Evolutionary conservation across 2,329 filamentous ascomycete genomes (phyloP).

Genomic region (Xylariaceae sp.): DNA sequence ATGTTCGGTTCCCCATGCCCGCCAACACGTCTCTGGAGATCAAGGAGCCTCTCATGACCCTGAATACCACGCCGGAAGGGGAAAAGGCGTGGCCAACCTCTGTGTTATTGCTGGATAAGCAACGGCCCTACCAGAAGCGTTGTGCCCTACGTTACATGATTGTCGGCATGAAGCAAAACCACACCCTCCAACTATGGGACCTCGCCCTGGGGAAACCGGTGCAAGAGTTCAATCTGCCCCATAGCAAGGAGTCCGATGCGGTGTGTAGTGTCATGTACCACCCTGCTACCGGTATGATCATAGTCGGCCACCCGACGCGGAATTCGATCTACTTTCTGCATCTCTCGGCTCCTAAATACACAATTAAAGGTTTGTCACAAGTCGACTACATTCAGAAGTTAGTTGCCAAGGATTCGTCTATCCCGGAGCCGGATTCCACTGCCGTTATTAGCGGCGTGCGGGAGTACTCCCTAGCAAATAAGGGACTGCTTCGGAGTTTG

Average conservation of each 20-base stretch:
- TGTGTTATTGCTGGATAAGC: conserved; percentile 91
- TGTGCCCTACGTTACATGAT: conserved; percentile 91
- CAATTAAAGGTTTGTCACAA: conserved; percentile 74
- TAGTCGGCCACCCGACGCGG: conserved; percentile 90
- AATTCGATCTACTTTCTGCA: conserved; percentile 98
- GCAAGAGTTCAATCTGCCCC: conserved; percentile 92
- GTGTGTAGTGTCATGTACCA: conserved; percentile 97
- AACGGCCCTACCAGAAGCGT: conserved; percentile 84
- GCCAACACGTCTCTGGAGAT: conserved; percentile 63
- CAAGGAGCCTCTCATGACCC: conserved; percentile 77
- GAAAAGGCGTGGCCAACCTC: conserved; percentile 98
- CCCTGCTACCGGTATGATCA: conserved; percentile 83
- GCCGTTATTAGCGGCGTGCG: conserved; percentile 96
- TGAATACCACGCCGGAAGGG: conserved; percentile 76
- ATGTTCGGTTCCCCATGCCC: conserved; percentile 47
- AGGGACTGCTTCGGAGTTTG: conserved; percentile 80
- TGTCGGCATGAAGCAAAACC: conserved; percentile 98
- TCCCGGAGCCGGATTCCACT: conserved; percentile 86
- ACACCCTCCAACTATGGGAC: conserved; percentile 97
- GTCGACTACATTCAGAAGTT: conserved; percentile 80
- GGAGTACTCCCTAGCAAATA: conserved; percentile 86
- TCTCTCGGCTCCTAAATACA: conserved; percentile 89
- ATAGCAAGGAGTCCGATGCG: conserved; percentile 94
- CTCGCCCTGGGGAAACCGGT: conserved; percentile 91
- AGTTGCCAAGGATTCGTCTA: conserved; percentile 61